A percentile compares a stretch with the other conserved stretches of the same genome.
These are phyloP conservation scores for Hemileia vastatrix DNA, from an alignment of 1,284 basidiomycete genomes.

Conservation along the genomic window DNA sequence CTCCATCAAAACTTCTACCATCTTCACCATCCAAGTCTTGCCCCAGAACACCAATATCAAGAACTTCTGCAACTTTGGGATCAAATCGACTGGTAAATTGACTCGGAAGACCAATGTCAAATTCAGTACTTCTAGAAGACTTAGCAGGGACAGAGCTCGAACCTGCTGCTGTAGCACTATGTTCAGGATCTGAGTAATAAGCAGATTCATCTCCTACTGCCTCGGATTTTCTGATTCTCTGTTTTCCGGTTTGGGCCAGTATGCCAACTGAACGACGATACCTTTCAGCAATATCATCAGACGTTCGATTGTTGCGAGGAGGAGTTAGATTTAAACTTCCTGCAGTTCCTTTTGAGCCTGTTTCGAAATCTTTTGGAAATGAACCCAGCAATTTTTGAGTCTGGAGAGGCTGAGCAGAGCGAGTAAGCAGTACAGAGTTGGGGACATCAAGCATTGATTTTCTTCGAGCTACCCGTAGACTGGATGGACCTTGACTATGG, in stretches of 20 bases:
- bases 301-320: slow-evolving; percentile 11
- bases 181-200: too few relatives aligned
- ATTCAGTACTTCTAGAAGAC: neutral
- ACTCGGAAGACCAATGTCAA: slow-evolving; percentile 8
- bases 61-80: slow-evolving; percentile 15
- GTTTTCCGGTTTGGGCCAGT: slow-evolving; percentile 8
- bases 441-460: too few relatives aligned
- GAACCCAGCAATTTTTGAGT: too few relatives aligned
- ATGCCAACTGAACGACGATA: slow-evolving; percentile 15
- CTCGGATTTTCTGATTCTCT: slow-evolving; percentile 10
- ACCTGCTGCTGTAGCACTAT: neutral
- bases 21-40: too few relatives aligned
- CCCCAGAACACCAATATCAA: slow-evolving; percentile 1
- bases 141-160: neutral
- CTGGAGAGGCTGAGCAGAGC: too few relatives aligned
- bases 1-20: neutral
- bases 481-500: too few relatives aligned
- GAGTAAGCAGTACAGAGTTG: too few relatives aligned
- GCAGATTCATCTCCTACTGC: too few relatives aligned
- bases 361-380: too few relatives aligned
- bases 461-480: too few relatives aligned
- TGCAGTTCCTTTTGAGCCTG: too few relatives aligned
- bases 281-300: slow-evolving; percentile 17
- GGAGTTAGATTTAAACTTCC: too few relatives aligned
- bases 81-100: slow-evolving; percentile 20